These are phyloP conservation scores for Bruguiera sexangula DNA, from an alignment of 345 rosid genomes.

Conservation along the genomic window DNA sequence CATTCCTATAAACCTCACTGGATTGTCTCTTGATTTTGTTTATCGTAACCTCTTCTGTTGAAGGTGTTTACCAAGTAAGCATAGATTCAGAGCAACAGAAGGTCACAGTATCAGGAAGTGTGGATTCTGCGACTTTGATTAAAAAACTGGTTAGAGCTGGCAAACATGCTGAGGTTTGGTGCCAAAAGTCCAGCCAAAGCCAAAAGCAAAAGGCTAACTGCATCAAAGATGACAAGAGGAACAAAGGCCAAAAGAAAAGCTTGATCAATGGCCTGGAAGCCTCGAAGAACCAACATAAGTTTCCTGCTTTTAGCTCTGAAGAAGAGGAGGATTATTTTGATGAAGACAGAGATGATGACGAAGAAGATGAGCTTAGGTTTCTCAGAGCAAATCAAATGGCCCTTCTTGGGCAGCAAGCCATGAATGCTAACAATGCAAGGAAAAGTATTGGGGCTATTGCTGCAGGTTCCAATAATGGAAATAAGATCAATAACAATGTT, in stretches of 20 bases:
- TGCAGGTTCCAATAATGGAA: constrained; percentile 17
- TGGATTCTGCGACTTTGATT: constrained; percentile 64
- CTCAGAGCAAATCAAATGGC: constrained; percentile 31
- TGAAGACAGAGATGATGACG: constrained; percentile 36
- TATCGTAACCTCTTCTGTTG: background rate
- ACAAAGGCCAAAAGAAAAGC: constrained; percentile 49
- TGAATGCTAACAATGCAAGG: constrained; percentile 40
- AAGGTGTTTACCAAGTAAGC: constrained; percentile 69
- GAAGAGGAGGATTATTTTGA: constrained; percentile 42
- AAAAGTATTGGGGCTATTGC: constrained; percentile 33
- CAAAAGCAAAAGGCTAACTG: constrained; percentile 38
- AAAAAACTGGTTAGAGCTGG: constrained; percentile 67
- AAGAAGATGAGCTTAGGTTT: constrained; percentile 35
- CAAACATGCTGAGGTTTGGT: constrained; percentile 76
- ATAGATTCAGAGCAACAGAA: constrained; percentile 73
- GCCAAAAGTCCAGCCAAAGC: constrained; percentile 47
- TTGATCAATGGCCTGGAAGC: constrained; percentile 40
- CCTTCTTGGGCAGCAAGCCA: constrained; percentile 38
- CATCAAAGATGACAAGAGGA: constrained; percentile 40
- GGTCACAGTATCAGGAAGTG: constrained; percentile 65
- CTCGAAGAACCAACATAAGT: constrained; percentile 44
- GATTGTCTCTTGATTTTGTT: background rate
- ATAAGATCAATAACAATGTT: constrained; percentile 32
- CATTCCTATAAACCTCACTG: background rate
- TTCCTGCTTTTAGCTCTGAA: constrained; percentile 30